Evolutionary conservation across 2,329 filamentous ascomycete species (phyloP), one percentile per base, ranked within the genome.

Genomic region (Hypoxylon sp.): DNA sequence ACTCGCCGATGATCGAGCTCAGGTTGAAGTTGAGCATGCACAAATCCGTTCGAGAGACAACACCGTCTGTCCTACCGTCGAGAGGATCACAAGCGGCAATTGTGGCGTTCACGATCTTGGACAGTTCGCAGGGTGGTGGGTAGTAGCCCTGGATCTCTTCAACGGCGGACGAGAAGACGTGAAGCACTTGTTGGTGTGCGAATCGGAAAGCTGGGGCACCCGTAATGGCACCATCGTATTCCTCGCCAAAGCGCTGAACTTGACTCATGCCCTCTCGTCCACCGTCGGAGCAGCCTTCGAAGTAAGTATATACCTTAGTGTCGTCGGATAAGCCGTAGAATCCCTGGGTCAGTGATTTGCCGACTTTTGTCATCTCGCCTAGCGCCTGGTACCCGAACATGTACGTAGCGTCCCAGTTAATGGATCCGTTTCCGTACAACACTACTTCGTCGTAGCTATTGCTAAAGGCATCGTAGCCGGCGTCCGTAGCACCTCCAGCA

Each of bases 11-110:
- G 39, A 78, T 67, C 26, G 69, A 72, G 24, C 73, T 73, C 19
- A 80, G 71, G 59, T 80, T 68, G 71, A 81, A 79, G 31, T 77
- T 72, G 1, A 80, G 76, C 73, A 71, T 75, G 73, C 77, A 79
- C 8, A 78, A 70, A n/a, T 81, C 78, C 2, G 77, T 76, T 1
- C 77, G 77, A 10, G 75, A 71, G 47, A 88, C 80, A 11, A 88
- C 84, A n/a, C 86, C 85, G 60, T 89, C 86, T 0, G 80, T 82
- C 35, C 80, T 79, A 5, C 87, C 86, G 63, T 89, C 87, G 8
- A 89, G 80, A 5, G 82, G 78, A 67, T 89, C 87, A 54, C 86
- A 89, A 46, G 82, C 82, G 2, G 78, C 77, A 51, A 88, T 86
- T 5, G 86, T 88, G 24, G 80, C 81, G 73, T 87, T 88, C 31